Evolutionary conservation across 1,139 yeast genomes (phyloP).

Genomic region (Candida mesenterica): DNA sequence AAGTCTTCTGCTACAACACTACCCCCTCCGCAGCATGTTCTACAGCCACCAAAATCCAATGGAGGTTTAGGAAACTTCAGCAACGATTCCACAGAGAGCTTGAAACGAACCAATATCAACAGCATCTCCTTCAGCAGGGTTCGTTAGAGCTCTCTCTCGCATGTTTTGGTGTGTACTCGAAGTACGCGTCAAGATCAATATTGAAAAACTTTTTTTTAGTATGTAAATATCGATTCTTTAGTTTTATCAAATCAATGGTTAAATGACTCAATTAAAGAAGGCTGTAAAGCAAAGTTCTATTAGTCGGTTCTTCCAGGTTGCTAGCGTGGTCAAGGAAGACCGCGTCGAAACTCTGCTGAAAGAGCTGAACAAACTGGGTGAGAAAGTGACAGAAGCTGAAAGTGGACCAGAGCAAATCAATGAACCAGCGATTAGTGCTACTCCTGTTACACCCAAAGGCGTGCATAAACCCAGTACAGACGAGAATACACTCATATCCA

Average conservation of each 20-base stretch:
- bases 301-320: slow-evolving; percentile 25
- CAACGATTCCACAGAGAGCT: slow-evolving; percentile 13
- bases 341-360: too few relatives aligned
- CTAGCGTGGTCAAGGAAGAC: too few relatives aligned
- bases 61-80: slow-evolving; percentile 4
- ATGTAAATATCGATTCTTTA: neutral
- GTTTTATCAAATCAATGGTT: neutral
- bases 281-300: slow-evolving; percentile 25
- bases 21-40: slow-evolving; percentile 5
- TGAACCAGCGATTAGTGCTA: too few relatives aligned
- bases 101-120: slow-evolving; percentile 13
- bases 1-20: neutral
- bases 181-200: neutral
- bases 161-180: neutral
- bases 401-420: too few relatives aligned
- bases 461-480: too few relatives aligned
- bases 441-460: too few relatives aligned
- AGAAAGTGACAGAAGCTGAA: too few relatives aligned
- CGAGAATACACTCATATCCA: too few relatives aligned
- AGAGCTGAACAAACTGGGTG: neutral
- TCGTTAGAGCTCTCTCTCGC: neutral
- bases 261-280: slow-evolving; percentile 1
- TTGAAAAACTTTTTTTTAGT: neutral
- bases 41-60: neutral
- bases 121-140: slow-evolving; percentile 36